Conservation (phyloP, 495 filamentous ascomycete genomes). For the Lepraria neglecta region DNA sequence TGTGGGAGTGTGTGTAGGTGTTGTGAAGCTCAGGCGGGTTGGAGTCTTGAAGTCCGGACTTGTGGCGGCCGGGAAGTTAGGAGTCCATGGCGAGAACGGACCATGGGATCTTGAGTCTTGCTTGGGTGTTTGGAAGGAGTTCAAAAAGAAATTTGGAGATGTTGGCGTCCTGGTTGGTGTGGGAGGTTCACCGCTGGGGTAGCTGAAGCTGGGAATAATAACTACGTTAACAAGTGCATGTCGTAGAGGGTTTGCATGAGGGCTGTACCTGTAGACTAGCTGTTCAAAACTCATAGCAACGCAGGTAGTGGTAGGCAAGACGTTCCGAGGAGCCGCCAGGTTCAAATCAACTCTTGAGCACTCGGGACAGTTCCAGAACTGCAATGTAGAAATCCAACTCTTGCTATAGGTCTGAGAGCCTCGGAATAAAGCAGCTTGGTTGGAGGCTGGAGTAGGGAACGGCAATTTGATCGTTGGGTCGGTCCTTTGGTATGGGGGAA, state of each 20-base stretch:
- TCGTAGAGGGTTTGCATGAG: background rate
- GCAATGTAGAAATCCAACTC: background rate
- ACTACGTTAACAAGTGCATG: slow-evolving; percentile 8
- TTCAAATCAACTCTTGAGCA: background rate
- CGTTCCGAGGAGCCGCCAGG: background rate
- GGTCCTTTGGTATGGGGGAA: too few relatives aligned
- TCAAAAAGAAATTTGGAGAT: slow-evolving; percentile 54
- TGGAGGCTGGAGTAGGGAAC: background rate
- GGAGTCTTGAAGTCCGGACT: slow-evolving; percentile 50
- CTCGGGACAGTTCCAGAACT: background rate
- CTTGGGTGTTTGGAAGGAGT: slow-evolving; percentile 63
- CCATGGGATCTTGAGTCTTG: slow-evolving; percentile 49
- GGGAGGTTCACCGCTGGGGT: slow-evolving; percentile 69
- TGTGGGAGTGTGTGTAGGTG: slow-evolving; percentile 27
- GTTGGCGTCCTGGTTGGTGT: slow-evolving; percentile 71
- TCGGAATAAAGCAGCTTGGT: background rate
- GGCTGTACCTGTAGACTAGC: slow-evolving; percentile 61
- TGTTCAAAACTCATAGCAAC: slow-evolving; percentile 67
- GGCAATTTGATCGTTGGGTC: background rate
- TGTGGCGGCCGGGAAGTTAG: slow-evolving; percentile 48
- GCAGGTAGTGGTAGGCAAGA: background rate
- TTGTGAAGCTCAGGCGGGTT: slow-evolving; percentile 37
- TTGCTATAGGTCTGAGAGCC: background rate
- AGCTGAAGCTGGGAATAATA: slow-evolving; percentile 58
- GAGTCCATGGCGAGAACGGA: slow-evolving; percentile 47